Evolutionary conservation across 768 basidiomycete genomes (phyloP).

Genomic region (Crucibulum laeve): DNA sequence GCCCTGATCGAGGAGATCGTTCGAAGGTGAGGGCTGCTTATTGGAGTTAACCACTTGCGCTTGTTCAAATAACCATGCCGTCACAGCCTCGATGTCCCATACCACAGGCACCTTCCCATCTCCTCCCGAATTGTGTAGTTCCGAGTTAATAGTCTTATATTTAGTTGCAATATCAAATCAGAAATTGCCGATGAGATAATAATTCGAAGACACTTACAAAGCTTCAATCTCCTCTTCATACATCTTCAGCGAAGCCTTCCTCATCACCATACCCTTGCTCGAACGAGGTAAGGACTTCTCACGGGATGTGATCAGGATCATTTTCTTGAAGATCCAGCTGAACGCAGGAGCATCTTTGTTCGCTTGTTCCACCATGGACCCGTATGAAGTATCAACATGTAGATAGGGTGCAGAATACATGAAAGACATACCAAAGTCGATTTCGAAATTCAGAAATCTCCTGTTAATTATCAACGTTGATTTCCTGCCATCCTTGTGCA

Average conservation of each 20-base stretch:
- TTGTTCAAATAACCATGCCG: constrained; percentile 16
- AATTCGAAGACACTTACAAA: constrained; percentile 18
- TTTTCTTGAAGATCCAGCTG: constrained; percentile 44
- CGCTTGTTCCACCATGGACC: too few relatives aligned
- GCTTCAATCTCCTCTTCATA: constrained; percentile 37
- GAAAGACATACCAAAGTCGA: too few relatives aligned
- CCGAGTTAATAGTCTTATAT: constrained; percentile 7
- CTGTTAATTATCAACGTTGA: too few relatives aligned
- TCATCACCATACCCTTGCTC: constrained; percentile 33
- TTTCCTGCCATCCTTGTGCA: too few relatives aligned
- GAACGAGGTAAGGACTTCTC: constrained; percentile 30
- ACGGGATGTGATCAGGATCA: constrained; percentile 42
- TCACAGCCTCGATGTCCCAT: constrained; percentile 7
- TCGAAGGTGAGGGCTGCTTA: constrained; percentile 9
- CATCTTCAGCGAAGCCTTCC: constrained; percentile 23
- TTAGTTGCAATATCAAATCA: background rate
- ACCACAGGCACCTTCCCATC: constrained; percentile 2
- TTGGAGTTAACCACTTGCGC: constrained; percentile 18
- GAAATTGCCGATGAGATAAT: constrained; percentile 1
- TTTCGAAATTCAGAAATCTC: too few relatives aligned
- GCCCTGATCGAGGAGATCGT: constrained; percentile 22
- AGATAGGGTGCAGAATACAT: too few relatives aligned
- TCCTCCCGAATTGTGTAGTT: constrained; percentile 3
- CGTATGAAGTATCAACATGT: too few relatives aligned
- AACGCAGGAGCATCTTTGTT: constrained; percentile 29